Base-by-base conservation (phyloP, 164 flowering plant genomes). In the Piper betle region DNA sequence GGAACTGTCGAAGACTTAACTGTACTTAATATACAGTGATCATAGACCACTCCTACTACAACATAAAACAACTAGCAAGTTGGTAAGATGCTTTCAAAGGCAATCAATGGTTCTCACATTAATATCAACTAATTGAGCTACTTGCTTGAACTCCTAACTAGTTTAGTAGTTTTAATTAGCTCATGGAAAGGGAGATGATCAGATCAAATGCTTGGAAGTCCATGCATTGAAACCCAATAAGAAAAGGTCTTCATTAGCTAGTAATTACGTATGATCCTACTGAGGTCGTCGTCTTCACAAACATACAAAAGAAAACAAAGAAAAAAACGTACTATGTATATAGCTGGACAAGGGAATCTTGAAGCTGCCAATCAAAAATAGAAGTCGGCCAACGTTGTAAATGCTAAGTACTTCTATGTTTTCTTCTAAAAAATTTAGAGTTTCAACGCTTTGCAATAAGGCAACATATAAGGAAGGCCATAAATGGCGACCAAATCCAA, bases 401-500 rank as follows among this genome's bases (percentile, higher is more conserved):
- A 55, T 19, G 2, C 6, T n/a, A 6, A 10, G 33, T 5, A 20
- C 11, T 37, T 19, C n/a, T 37, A 3, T 19, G 19, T 55, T 15
- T 15, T 20, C 57, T 25, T 25, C 33, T 25, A 25, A 25, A 25
- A 25, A 52, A 52, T 52, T 20, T 37, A 20, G 13, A n/a, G 5
- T 55, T 55, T 55, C 57, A 55, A 55, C 57, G 57, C 57, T n/a
- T 55, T 37, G 57, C 19, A 37, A 19, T 55, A 15, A 55, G 19
- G 12, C 13, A 55, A 37, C 6, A 11, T 19, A 11, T 3, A 19
- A 37, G 13, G 57, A 55, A 55, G 57, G 37, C 57, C 57, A 55
- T 37, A n/a, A 19, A 46, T 55, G 57, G 25, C 37, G 57, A 55
- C 57, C 37, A 37, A 55, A 55, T 55, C 57, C 57, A 55, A 55